Percentiles rank a stretch among this genome's conserved stretches.
Conservation (phyloP, 805 yeast genomes). For the Cyberlindnera maclurae region DNA sequence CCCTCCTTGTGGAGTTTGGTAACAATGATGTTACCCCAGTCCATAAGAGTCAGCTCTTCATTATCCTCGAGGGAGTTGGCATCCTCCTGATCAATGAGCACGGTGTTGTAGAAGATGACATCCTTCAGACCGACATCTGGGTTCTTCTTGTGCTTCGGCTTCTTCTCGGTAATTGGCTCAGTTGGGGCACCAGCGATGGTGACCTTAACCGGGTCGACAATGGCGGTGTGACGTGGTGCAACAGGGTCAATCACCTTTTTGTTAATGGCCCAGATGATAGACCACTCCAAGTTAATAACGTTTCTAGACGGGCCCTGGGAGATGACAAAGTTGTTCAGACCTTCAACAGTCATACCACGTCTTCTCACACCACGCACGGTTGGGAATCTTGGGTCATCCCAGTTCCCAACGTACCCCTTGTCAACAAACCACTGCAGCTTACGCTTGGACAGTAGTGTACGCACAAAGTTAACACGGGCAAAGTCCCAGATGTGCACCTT, state of each 20-base stretch:
- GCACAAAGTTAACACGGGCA: constrained; percentile 92
- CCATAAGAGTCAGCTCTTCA: constrained; percentile 97
- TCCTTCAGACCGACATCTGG: constrained; percentile 82
- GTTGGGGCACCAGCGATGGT: constrained; percentile 64
- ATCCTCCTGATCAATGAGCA: constrained; percentile 83
- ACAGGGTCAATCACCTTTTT: constrained; percentile 95
- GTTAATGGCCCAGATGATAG: constrained; percentile 94
- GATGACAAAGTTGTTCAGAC: constrained; percentile 85
- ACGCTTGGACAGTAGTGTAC: constrained; percentile 93
- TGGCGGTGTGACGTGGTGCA: constrained; percentile 92
- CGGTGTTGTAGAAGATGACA: constrained; percentile 56
- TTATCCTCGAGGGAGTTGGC: constrained; percentile 66
- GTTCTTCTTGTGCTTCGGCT: constrained; percentile 93
- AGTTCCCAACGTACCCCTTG: constrained; percentile 74
- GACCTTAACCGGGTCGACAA: constrained; percentile 66
- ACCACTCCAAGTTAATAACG: constrained; percentile 96
- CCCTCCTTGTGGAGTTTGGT: constrained; percentile 61
- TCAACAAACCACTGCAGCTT: constrained; percentile 99
- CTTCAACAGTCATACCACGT: constrained; percentile 99
- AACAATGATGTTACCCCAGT: constrained; percentile 93
- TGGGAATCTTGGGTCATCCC: constrained; percentile 99
- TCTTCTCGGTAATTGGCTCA: constrained; percentile 54
- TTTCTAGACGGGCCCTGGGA: constrained; percentile 98
- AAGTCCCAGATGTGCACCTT: constrained; percentile 97
- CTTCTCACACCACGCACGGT: constrained; percentile 98